Evolutionary conservation across 495 filamentous ascomycete species (phyloP).

Genomic region (Penicillium antarcticum): DNA sequence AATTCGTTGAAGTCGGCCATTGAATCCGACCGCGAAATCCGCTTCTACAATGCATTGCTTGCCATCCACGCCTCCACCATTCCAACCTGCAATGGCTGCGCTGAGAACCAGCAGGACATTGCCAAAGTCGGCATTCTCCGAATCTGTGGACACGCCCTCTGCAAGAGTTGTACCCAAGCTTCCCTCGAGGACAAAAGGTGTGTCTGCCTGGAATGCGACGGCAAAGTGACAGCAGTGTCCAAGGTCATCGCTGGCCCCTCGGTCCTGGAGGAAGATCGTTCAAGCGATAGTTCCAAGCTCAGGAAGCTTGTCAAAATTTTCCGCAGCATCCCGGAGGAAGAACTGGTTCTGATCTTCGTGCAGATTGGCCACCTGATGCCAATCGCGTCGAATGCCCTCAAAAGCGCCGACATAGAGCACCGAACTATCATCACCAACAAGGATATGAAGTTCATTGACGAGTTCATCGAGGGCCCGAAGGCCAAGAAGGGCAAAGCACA

Average conservation of each 20-base stretch:
- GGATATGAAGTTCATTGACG: background rate
- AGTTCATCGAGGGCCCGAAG: constrained; percentile 3
- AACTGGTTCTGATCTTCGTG: constrained; percentile 52
- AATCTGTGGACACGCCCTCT: constrained; percentile 52
- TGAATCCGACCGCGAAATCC: constrained; percentile 27
- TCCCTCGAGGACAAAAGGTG: constrained; percentile 24
- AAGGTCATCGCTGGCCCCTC: constrained; percentile 34
- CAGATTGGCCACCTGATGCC: constrained; percentile 45
- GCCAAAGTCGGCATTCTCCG: constrained; percentile 34
- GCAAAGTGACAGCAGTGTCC: constrained; percentile 17
- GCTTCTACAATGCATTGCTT: constrained; percentile 26
- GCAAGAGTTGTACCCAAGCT: constrained; percentile 29
- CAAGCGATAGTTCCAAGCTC: constrained; percentile 44
- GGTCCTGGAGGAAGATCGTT: constrained; percentile 28
- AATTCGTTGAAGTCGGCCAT: constrained; percentile 14
- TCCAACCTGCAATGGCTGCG: constrained; percentile 29
- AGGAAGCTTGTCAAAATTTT: constrained; percentile 46
- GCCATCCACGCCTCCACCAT: constrained; percentile 19
- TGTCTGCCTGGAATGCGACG: constrained; percentile 26
- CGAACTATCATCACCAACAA: constrained; percentile 5
- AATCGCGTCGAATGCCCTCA: constrained; percentile 29
- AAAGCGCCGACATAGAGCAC: constrained; percentile 27
- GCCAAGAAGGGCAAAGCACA: background rate
- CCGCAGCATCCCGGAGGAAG: constrained; percentile 33
- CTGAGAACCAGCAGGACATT: background rate